Base-by-base conservation (phyloP, 352 stramenopile species). In the Phytophthora pluvialis region DNA sequence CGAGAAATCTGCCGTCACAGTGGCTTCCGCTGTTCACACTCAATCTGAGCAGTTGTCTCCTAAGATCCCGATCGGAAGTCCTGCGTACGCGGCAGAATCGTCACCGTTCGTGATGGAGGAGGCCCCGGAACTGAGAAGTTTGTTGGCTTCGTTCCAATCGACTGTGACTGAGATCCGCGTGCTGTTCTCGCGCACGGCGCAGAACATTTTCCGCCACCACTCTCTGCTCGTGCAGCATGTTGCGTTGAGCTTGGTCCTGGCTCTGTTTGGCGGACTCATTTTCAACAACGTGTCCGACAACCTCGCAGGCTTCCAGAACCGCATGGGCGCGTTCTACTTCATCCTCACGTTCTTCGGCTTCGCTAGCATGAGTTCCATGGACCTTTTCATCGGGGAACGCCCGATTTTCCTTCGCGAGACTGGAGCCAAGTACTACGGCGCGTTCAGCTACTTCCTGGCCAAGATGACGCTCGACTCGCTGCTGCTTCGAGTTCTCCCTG, bases 341-440 rank as follows among this genome's bases (percentile, higher is more conserved):
- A 89, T 91, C 44, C 67, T 95, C 57, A 95, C 84, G 11, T 93
- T 95, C 49, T 95, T 95, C 48, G 86, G 83, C 32, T 95, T 95
- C 60, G 80, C 83, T 0, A 93, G 80, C 48, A 82, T 95, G 72
- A 93, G 86, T 58, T 93, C 84, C 1, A 95, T 95, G 86, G 84
- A 93, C 50, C 53, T 92, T 5, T 95, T 95, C 51, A 91, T 93
- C 46, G 57, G 73, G 6, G 84, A 95, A 50, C 77, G 86, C 4
- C 49, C 71, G 11, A 91, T 95, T 42, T 95, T 95, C 49, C 51
- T 93, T 38, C 83, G 86, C 26, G 86, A 95, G 53, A 86, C 84
- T 5, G 80, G 86, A 3, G 86, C 86, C 12, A 84, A 88, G 72
- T 93, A 93, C 73, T 92, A 95, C 48, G 72, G 76, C 29, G 77